Evolutionary conservation across 768 basidiomycete species (phyloP), one percentile per base, ranked within the genome.

Genomic region (Paxillus rubicundulus): DNA sequence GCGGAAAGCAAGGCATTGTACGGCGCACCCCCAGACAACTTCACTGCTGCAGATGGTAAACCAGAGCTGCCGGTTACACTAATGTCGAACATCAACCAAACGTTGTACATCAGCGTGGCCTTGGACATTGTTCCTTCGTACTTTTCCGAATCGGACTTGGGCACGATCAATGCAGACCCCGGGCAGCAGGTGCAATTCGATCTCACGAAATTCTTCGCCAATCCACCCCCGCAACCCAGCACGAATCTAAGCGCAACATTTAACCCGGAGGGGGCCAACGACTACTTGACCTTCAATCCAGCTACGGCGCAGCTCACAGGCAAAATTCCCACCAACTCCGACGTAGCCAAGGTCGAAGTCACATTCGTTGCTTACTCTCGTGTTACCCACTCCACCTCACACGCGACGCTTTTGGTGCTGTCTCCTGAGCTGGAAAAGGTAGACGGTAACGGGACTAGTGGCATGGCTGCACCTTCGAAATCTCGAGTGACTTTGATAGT

Each of bases 61-160:
- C 70, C 71, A 18, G 55, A 65, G 3, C 73, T 92, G n/a, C 81
- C 85, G 10, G 79, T 89, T 28, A 80, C 71, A 24, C 63, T 97
- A 37, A 78, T 70, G 18, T 79, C 88, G 2, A 66, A 73, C 16
- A 84, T 86, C 68, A 85, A 89, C 61, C 86, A 92, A 66, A 78
- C 81, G 0, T 59, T 91, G 53, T 69, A 75, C 17, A 83, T 86
- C 17, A 83, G 76, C 56, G 73, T 95, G 32, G 74, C 81, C 2
- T 61, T 98, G 55, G 80, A 80, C 24, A 66, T 90, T 18, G 82
- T 86, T 9, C 78, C 86, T 4, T 87, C 91, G 4, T 89, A 82
- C 66, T 96, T 97, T 72, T 72, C 78, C 10, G 56, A 72, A 18
- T 72, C 81, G 18, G 69, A 72, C 30, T 70, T 92, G 40, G 81